Evolutionary conservation across 2,329 filamentous ascomycete species (phyloP).

Genomic region (Aureobasidium leucospermi): DNA sequence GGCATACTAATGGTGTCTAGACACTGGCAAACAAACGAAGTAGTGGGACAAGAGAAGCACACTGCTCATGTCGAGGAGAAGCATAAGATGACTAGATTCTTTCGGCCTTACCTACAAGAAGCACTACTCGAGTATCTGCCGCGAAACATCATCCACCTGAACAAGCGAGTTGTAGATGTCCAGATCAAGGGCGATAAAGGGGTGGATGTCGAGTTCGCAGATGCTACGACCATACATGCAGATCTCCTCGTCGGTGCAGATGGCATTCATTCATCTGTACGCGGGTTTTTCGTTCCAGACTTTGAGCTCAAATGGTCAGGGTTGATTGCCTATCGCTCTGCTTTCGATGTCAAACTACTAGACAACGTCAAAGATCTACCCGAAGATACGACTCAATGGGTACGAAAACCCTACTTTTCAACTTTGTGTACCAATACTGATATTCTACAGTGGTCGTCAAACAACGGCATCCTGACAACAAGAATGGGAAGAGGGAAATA

Average conservation of each 20-base stretch:
- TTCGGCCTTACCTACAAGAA: constrained; percentile 31
- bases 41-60: constrained; percentile 28
- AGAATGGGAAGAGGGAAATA: constrained; percentile 23
- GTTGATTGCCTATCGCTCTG: constrained; percentile 31
- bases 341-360: constrained; percentile 30
- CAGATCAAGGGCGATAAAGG: constrained; percentile 14
- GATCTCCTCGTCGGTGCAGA: constrained; percentile 32
- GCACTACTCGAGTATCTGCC: constrained; percentile 27
- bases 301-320: constrained; percentile 32
- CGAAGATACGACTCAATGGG: constrained; percentile 31
- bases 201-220: constrained; percentile 25
- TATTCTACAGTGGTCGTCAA: background rate
- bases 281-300: constrained; percentile 22
- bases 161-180: constrained; percentile 23
- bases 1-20: constrained; percentile 9
- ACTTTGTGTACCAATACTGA: background rate
- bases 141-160: constrained; percentile 25
- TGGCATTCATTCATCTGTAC: constrained; percentile 31
- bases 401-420: background rate
- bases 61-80: constrained; percentile 25
- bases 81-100: constrained; percentile 31
- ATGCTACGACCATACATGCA: constrained; percentile 23
- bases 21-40: constrained; percentile 33
- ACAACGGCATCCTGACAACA: constrained; percentile 25
- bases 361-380: constrained; percentile 27